Conservation (phyloP, 257 asterid genomes). For the Knoxia roxburghii region DNA sequence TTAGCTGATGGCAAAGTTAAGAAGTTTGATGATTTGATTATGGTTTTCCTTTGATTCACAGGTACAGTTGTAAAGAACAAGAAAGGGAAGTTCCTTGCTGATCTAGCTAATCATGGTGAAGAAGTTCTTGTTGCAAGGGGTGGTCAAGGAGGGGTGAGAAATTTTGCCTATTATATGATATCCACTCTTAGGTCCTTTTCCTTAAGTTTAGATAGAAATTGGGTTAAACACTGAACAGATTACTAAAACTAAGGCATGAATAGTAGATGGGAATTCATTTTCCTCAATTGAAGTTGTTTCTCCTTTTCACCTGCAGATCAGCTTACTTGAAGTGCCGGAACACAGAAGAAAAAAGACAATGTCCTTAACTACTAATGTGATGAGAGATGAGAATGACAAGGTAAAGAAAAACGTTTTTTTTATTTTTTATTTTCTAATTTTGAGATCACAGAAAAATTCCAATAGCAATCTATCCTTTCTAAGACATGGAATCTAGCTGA, state of each 20-base stretch:
- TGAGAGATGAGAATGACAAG: constrained; percentile 91
- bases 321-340: constrained; percentile 79
- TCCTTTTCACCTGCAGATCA: constrained; percentile 53
- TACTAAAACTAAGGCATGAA: background rate
- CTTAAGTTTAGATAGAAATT: background rate
- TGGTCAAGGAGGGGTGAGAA: constrained; percentile 97
- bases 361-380: constrained; percentile 52
- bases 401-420: constrained; percentile 24
- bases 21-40: background rate
- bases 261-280: background rate
- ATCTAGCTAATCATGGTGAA: constrained; percentile 77
- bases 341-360: constrained; percentile 42
- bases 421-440: too few relatives aligned
- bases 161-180: constrained; percentile 2
- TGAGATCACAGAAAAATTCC: background rate
- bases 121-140: constrained; percentile 94
- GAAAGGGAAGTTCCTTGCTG: constrained; percentile 89
- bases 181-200: background rate
- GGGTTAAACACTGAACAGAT: background rate
- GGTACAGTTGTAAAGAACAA: constrained; percentile 91
- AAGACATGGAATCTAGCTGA: background rate
- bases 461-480: background rate
- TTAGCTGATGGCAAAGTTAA: background rate
- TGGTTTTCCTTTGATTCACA: constrained; percentile 21
- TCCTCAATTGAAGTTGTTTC: constrained; percentile 5